A percentile compares a stretch with the other conserved stretches of the same genome.
These are phyloP conservation scores for Fusarium temperatum DNA, from an alignment of 2,329 filamentous ascomycete species.

Conservation along the genomic window DNA sequence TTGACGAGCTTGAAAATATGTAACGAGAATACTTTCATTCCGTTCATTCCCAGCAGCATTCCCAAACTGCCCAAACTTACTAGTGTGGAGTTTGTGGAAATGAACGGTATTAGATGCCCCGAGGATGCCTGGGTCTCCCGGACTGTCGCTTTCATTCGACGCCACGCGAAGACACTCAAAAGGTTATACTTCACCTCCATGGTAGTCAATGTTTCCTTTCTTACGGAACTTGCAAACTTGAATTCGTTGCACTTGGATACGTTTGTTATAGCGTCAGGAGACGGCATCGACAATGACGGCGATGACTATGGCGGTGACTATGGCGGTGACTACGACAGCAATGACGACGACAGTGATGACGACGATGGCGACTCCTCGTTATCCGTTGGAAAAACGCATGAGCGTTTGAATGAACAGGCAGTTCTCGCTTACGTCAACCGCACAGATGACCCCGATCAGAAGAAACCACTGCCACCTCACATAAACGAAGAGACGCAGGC, in stretches of 20 bases:
- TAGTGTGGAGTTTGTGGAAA: not conserved
- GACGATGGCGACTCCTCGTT: not conserved
- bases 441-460: fast-evolving
- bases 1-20: slow-evolving; percentile 1
- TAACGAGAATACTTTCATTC: not conserved
- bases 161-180: not conserved
- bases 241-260: not conserved
- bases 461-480: not conserved
- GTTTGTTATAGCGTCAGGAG: not conserved
- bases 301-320: not conserved
- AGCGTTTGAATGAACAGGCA: not conserved
- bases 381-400: not conserved
- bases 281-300: not conserved
- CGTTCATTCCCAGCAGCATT: not conserved
- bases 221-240: not conserved
- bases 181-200: not conserved
- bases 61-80: not conserved
- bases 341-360: not conserved
- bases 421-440: not conserved
- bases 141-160: not conserved
- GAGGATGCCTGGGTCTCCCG: not conserved
- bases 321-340: not conserved
- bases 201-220: not conserved
- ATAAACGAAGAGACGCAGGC: not conserved
- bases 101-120: too few relatives aligned